These are phyloP conservation scores for Epichloe gansuensis DNA, from an alignment of 2,329 filamentous ascomycete genomes.

Conservation along the genomic window DNA sequence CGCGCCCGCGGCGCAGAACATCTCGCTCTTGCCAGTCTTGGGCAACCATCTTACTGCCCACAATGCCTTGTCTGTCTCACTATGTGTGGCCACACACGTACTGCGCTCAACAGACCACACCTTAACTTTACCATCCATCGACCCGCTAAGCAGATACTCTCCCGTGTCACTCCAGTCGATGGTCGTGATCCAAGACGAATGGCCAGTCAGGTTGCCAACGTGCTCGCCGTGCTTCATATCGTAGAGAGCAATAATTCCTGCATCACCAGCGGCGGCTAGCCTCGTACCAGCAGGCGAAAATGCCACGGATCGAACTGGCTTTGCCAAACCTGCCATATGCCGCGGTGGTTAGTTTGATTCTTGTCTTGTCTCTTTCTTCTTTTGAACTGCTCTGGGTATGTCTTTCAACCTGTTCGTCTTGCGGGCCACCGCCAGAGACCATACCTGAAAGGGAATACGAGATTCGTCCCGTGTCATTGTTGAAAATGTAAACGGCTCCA, in stretches of 20 bases:
- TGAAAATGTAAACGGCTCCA: conserved; percentile 87
- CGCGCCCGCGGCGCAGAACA: conserved; percentile 69
- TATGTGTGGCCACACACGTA: conserved; percentile 83
- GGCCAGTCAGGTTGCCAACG: conserved; percentile 69
- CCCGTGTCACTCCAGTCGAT: conserved; percentile 90
- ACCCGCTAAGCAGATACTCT: conserved; percentile 78
- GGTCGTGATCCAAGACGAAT: conserved; percentile 78
- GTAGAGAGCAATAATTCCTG: conserved; percentile 79
- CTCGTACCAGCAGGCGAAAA: conserved; percentile 81
- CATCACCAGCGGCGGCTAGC: conserved; percentile 82
- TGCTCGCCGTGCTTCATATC: conserved; percentile 89
- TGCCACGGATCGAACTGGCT: conserved; percentile 71
- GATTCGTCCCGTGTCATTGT: conserved; percentile 77
- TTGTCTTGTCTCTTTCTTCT: background rate
- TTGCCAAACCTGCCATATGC: conserved; percentile 54
- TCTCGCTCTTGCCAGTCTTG: conserved; percentile 53
- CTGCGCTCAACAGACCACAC: conserved; percentile 85
- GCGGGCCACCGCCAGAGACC: background rate
- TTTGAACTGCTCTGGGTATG: background rate
- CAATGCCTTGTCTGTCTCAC: conserved; percentile 72
- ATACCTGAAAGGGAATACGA: conserved; percentile 72
- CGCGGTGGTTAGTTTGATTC: background rate
- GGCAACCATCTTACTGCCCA: conserved; percentile 81
- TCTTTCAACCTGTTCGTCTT: background rate
- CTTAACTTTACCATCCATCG: conserved; percentile 88